Base-by-base conservation (phyloP, 331 rosid genomes). In the Acacia concinna region DNA sequence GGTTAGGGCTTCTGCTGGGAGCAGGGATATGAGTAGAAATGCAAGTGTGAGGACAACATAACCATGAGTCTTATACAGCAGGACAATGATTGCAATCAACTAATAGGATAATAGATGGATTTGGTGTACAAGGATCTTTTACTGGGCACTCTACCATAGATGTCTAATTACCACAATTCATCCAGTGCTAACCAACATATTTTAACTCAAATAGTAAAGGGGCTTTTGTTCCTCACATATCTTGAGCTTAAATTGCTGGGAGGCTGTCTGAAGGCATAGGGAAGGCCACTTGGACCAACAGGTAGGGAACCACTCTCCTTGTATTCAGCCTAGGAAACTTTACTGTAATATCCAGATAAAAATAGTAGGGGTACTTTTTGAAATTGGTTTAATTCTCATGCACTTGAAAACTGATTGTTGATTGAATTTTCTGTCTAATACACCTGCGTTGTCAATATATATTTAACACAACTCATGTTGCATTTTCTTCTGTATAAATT, bases 171-270 rank as follows among this genome's bases (percentile, higher is more conserved):
- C 51, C 25, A 21, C 13, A 65, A 18, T 27, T 27, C 52, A 43
- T 43, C 63, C 80, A 12, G 59, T 79, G 71, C 71, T 35, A 66
- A 68, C 34, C 34, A 40, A 68, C 51, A 23, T 20, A 68, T 38
- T 25, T 68, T 21, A 43, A 44, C 73, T 68, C 51, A 68, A 18
- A 13, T 68, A 17, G 34, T 23, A 41, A 68, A 30, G 12, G 13
- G 34, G 67, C 20, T 14, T 25, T 8, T n/a, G 64, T 56, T 60
- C 15, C 52, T 15, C 43, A 38, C 52, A 32, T 68, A 27, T 23
- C n/a, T 21, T 40, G 73, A 68, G 52, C 47, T 67, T 27, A 38
- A 67, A 38, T 67, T 44, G 72, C 72, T 68, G 73, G 51, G 73
- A 40, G 54, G 52, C 7, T 65, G 46, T 65, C 4, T 9, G 52